phyloP scores from a whole-genome alignment of 495 filamentous ascomycete species.

The Pyrenula massariospora region DNA sequence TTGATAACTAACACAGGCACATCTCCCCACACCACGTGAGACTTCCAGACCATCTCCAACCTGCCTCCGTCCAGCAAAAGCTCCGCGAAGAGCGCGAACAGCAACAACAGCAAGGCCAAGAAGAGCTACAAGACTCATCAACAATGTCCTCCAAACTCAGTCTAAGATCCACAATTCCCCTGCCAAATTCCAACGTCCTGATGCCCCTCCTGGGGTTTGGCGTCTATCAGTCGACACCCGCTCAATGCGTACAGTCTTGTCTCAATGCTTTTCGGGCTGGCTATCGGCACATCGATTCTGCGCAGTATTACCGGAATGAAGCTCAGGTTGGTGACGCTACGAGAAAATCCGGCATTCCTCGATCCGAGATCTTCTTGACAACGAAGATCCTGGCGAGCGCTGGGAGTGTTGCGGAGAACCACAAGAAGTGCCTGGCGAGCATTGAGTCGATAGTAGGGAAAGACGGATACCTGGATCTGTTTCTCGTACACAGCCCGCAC shows the following conservation, averaged over 20 bases:
- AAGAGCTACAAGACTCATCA: not conserved
- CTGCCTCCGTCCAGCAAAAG: not conserved
- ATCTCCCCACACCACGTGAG: not conserved
- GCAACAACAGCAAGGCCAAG: not conserved
- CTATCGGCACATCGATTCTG: slow-evolving; percentile 65
- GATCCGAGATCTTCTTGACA: slow-evolving; percentile 51
- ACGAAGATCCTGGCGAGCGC: slow-evolving; percentile 52
- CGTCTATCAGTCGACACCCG: slow-evolving; percentile 46
- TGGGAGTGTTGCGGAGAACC: slow-evolving; percentile 44
- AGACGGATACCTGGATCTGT: slow-evolving; percentile 57
- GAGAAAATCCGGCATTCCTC: slow-evolving; percentile 36
- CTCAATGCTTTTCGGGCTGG: slow-evolving; percentile 49
- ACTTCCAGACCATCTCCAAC: not conserved
- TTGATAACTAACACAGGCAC: not conserved
- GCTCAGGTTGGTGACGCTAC: slow-evolving; percentile 52
- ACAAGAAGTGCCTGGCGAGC: slow-evolving; percentile 44
- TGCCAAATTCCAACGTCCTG: slow-evolving; percentile 37
- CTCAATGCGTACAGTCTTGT: slow-evolving; percentile 42
- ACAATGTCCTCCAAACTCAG: slow-evolving; percentile 27
- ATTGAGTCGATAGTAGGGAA: slow-evolving; percentile 48
- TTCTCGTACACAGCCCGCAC: slow-evolving; percentile 54
- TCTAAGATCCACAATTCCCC: slow-evolving; percentile 39
- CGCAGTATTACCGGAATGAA: slow-evolving; percentile 62
- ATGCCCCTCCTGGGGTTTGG: slow-evolving; percentile 68
- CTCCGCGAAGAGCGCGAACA: not conserved